A percentile compares a stretch with the other conserved stretches of the same genome.
phyloP scores from a whole-genome alignment of 202 grass and related monocot species.

The Panicum virgatum region DNA sequence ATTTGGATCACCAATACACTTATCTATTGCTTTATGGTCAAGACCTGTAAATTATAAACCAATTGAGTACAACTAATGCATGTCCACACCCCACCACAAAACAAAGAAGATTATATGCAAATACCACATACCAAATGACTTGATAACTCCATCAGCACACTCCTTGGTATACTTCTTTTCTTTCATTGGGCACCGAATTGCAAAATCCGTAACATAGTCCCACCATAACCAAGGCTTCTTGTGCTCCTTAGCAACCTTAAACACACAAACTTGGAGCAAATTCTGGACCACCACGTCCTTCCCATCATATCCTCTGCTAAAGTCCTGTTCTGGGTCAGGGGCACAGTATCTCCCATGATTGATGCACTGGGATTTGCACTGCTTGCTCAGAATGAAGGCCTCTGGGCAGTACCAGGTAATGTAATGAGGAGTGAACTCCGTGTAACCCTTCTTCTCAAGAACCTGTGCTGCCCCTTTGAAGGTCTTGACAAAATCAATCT shows the following conservation, averaged over 20 bases:
- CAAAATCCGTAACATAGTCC: conserved; percentile 95
- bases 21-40: conserved; percentile 79
- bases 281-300: conserved; percentile 98
- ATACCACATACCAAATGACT: conserved; percentile 63
- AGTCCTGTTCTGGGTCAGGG: conserved; percentile 92
- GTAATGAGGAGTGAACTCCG: conserved; percentile 86
- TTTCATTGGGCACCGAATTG: conserved; percentile 92
- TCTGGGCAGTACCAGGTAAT: conserved; percentile 96
- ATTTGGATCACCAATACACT: conserved; percentile 83
- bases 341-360: conserved; percentile 84
- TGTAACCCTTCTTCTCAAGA: conserved; percentile 91
- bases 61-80: conserved; percentile 28
- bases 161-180: conserved; percentile 89
- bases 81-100: not conserved
- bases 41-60: conserved; percentile 51
- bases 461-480: conserved; percentile 88
- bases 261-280: conserved; percentile 75
- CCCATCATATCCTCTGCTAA: conserved; percentile 96
- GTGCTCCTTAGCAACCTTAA: conserved; percentile 80
- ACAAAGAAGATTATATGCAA: conserved; percentile 11
- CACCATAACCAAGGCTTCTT: conserved; percentile 91
- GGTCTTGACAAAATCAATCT: conserved; percentile 89
- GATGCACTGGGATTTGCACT: conserved; percentile 87
- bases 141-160: conserved; percentile 78
- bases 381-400: conserved; percentile 84